Conservation (phyloP, 2,329 filamentous ascomycete species). For the Colletotrichum somersetense region DNA sequence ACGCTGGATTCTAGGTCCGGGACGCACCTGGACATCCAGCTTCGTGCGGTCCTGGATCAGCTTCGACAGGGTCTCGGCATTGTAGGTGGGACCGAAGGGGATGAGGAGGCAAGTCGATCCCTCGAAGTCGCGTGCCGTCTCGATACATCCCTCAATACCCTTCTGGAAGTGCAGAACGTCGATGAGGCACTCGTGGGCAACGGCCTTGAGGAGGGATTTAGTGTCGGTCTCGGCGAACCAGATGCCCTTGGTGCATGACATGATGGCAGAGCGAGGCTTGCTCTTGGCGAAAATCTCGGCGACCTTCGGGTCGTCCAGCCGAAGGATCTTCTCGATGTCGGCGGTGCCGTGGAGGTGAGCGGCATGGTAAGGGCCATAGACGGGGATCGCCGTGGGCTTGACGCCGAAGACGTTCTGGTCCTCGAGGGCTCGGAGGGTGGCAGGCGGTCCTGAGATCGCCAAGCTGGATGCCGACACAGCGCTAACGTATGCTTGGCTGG, state of each 20-base stretch:
- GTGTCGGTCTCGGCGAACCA: constrained; percentile 57
- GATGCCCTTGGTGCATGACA: constrained; percentile 63
- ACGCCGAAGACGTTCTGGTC: constrained; percentile 55
- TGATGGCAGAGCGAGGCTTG: constrained; percentile 61
- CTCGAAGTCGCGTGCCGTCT: constrained; percentile 55
- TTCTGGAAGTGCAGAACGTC: constrained; percentile 62
- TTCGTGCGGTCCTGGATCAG: constrained; percentile 57
- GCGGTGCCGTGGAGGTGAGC: constrained; percentile 61
- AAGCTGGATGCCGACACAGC: constrained; percentile 62
- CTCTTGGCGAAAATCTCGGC: constrained; percentile 56
- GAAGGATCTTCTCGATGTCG: constrained; percentile 61
- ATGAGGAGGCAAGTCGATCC: constrained; percentile 60
- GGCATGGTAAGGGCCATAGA: constrained; percentile 70
- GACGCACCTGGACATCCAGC: constrained; percentile 57
- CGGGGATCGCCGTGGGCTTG: constrained; percentile 62
- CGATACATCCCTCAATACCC: constrained; percentile 61
- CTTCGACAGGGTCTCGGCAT: constrained; percentile 60
- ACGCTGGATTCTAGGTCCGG: constrained; percentile 51
- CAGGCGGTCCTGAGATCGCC: constrained; percentile 67
- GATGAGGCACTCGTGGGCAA: constrained; percentile 64
- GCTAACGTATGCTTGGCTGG: constrained; percentile 66
- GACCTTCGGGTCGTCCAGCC: constrained; percentile 56
- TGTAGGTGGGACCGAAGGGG: constrained; percentile 64
- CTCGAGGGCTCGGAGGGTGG: constrained; percentile 60
- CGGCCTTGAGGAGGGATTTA: constrained; percentile 55